These are phyloP conservation scores for Saccharomyces eubayanus DNA, from an alignment of 805 yeast species.

Conservation along the genomic window DNA sequence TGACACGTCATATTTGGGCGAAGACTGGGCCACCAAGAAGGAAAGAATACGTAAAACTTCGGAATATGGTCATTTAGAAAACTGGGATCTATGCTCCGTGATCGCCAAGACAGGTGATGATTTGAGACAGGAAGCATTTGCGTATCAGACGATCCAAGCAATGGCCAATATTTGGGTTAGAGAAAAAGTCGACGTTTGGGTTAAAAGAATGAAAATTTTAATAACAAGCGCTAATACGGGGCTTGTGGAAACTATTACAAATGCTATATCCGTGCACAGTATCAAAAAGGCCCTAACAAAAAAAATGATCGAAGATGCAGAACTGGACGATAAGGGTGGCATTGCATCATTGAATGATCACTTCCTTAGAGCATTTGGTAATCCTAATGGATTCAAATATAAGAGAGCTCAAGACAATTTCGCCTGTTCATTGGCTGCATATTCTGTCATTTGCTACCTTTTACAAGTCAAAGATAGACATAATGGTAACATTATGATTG, in stretches of 20 bases:
- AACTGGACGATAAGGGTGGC: constrained; percentile 51
- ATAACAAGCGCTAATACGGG: constrained; percentile 89
- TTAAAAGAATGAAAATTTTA: constrained; percentile 83
- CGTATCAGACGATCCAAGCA: constrained; percentile 85
- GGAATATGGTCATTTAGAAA: constrained; percentile 73
- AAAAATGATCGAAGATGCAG: constrained; percentile 56
- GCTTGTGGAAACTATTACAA: constrained; percentile 89
- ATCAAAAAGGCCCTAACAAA: constrained; percentile 87
- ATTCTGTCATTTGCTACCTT: constrained; percentile 82
- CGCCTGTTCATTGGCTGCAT: constrained; percentile 80
- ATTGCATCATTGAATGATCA: constrained; percentile 74
- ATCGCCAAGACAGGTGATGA: constrained; percentile 96
- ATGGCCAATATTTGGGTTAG: constrained; percentile 79
- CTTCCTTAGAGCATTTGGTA: constrained; percentile 69
- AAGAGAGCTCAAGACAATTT: constrained; percentile 77
- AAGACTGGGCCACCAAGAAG: constrained; percentile 84
- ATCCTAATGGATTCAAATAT: constrained; percentile 43
- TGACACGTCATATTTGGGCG: constrained; percentile 61
- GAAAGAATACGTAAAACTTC: constrained; percentile 72
- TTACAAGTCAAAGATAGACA: constrained; percentile 93
- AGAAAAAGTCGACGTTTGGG: constrained; percentile 72
- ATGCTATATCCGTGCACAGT: constrained; percentile 89
- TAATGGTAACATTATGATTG: constrained; percentile 95
- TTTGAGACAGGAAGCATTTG: constrained; percentile 93
- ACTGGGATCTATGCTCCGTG: constrained; percentile 93